Conservation (phyloP, 1,139 yeast genomes). For the Yamadazyma oceani region DNA sequence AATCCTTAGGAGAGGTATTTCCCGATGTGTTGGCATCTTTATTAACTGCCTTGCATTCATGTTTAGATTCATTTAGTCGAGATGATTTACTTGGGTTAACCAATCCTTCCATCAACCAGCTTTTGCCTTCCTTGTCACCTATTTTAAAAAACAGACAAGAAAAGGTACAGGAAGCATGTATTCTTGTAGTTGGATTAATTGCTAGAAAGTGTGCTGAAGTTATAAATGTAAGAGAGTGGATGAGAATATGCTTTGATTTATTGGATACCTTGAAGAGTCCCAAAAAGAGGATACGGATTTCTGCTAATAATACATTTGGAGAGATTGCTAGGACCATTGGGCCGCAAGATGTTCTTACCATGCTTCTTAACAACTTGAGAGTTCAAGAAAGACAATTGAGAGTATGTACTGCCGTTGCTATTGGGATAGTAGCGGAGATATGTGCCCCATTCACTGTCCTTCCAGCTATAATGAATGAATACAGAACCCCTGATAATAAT, state of each 20-base stretch:
- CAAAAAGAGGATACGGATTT: slow-evolving; percentile 73
- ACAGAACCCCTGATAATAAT: slow-evolving; percentile 86
- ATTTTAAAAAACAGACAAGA: slow-evolving; percentile 88
- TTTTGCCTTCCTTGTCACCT: slow-evolving; percentile 88
- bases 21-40: slow-evolving; percentile 93
- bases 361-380: slow-evolving; percentile 76
- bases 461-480: slow-evolving; percentile 97
- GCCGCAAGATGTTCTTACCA: slow-evolving; percentile 90
- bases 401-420: slow-evolving; percentile 97
- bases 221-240: slow-evolving; percentile 94
- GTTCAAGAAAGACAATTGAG: slow-evolving; percentile 96
- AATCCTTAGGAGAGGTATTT: slow-evolving; percentile 90
- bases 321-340: slow-evolving; percentile 90
- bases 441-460: slow-evolving; percentile 93
- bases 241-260: slow-evolving; percentile 91
- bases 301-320: slow-evolving; percentile 92
- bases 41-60: slow-evolving; percentile 62
- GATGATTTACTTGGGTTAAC: slow-evolving; percentile 57
- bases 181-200: slow-evolving; percentile 76
- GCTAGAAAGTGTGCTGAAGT: slow-evolving; percentile 84
- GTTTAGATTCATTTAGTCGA: slow-evolving; percentile 34
- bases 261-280: slow-evolving; percentile 87
- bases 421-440: slow-evolving; percentile 93
- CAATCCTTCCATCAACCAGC: slow-evolving; percentile 82
- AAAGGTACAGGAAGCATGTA: slow-evolving; percentile 85